Evolutionary conservation across 306 rosid species (phyloP).

Genomic region (Trichosanthes truncata): DNA sequence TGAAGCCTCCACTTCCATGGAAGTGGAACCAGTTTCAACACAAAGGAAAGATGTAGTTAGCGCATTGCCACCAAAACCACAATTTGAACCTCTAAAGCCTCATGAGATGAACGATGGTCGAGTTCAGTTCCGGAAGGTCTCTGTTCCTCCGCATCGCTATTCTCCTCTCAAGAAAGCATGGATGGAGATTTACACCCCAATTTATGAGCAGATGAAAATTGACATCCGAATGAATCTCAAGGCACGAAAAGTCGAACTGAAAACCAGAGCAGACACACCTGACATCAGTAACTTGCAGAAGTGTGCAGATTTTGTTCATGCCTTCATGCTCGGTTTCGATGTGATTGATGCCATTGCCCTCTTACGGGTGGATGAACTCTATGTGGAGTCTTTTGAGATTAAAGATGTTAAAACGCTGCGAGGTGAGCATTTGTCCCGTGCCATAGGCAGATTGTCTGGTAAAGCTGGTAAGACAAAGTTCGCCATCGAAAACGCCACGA

Average conservation of each 20-base stretch:
- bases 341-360: conserved; percentile 76
- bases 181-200: conserved; percentile 76
- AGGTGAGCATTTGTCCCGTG: conserved; percentile 85
- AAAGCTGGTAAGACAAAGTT: conserved; percentile 86
- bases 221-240: conserved; percentile 79
- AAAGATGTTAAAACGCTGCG: conserved; percentile 79
- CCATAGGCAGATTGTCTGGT: conserved; percentile 77
- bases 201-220: conserved; percentile 74
- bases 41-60: conserved; percentile 16
- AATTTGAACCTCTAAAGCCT: conserved; percentile 63
- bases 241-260: conserved; percentile 74
- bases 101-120: conserved; percentile 82
- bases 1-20: conserved; percentile 42
- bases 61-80: conserved; percentile 53
- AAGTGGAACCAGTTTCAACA: conserved; percentile 32
- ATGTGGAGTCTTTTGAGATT: conserved; percentile 79
- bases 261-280: conserved; percentile 70
- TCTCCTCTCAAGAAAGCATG: conserved; percentile 79
- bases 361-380: conserved; percentile 78
- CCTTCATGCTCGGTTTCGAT: conserved; percentile 80
- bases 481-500: conserved; percentile 74
- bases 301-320: conserved; percentile 88
- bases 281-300: conserved; percentile 73
- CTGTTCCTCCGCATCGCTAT: conserved; percentile 76
- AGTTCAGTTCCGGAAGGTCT: conserved; percentile 68